Conservation (phyloP, 306 rosid genomes). For the Trifolium repens region DNA sequence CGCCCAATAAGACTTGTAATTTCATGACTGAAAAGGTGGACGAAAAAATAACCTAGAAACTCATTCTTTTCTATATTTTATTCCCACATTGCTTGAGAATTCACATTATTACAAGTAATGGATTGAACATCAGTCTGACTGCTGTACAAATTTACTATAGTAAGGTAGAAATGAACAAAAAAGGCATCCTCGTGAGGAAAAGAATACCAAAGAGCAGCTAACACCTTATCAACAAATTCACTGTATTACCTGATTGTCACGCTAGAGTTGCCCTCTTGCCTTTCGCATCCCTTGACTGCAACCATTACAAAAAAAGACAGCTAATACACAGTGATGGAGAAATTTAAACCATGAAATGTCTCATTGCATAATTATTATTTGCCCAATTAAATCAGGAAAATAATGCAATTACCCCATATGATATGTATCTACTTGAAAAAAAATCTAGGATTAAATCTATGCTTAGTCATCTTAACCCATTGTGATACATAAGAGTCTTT, state of each 20-base stretch:
- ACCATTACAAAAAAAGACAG: slow-evolving; percentile 13
- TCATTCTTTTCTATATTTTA: slow-evolving; percentile 27
- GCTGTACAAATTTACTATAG: slow-evolving; percentile 36
- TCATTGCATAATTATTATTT: slow-evolving; percentile 11
- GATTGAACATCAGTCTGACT: slow-evolving; percentile 22
- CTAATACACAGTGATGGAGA: neutral
- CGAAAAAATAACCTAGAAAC: neutral
- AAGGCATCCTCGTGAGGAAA: slow-evolving; percentile 15
- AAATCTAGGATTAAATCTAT: slow-evolving; percentile 21
- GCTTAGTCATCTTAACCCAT: slow-evolving; percentile 13
- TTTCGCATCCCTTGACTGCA: slow-evolving; percentile 91
- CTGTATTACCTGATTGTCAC: slow-evolving; percentile 41
- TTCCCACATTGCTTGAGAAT: slow-evolving; percentile 21
- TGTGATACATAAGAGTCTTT: neutral
- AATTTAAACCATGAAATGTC: neutral
- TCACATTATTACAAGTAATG: slow-evolving; percentile 37
- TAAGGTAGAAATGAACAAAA: neutral
- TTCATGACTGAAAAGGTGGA: neutral
- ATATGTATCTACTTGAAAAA: neutral
- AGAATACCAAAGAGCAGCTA: slow-evolving; percentile 32
- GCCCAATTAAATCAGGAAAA: slow-evolving; percentile 28
- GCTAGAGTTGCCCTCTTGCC: slow-evolving; percentile 97
- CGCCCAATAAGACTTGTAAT: slow-evolving; percentile 6
- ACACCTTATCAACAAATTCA: slow-evolving; percentile 28
- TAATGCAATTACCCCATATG: slow-evolving; percentile 12